These are phyloP conservation scores for Lactifluus piperatus DNA, from an alignment of 768 basidiomycete genomes.

Conservation along the genomic window DNA sequence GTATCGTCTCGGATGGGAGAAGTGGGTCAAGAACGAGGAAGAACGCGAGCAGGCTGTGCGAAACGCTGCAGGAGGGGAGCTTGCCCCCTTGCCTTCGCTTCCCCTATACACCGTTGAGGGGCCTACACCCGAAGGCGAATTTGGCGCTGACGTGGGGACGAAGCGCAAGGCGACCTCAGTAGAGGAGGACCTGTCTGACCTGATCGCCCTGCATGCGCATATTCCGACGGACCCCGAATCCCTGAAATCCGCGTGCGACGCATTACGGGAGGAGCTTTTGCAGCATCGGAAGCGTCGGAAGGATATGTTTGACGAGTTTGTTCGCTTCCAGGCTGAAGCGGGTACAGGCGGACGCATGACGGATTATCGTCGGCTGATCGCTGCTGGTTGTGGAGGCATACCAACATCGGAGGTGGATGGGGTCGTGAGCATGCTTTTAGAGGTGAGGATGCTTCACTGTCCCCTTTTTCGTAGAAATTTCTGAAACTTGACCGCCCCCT, in stretches of 20 bases:
- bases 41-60: slow-evolving; percentile 62
- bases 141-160: slow-evolving; percentile 1
- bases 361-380: slow-evolving; percentile 83
- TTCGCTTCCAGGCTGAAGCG: slow-evolving; percentile 77
- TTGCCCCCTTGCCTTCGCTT: slow-evolving; percentile 35
- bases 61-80: slow-evolving; percentile 49
- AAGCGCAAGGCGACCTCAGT: slow-evolving; percentile 41
- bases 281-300: slow-evolving; percentile 61
- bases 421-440: slow-evolving; percentile 74
- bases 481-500: neutral
- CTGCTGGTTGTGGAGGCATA: slow-evolving; percentile 83
- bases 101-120: slow-evolving; percentile 30
- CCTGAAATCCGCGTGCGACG: slow-evolving; percentile 46
- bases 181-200: slow-evolving; percentile 55
- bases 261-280: slow-evolving; percentile 53
- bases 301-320: slow-evolving; percentile 64
- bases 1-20: slow-evolving; percentile 85
- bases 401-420: slow-evolving; percentile 82
- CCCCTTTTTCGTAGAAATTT: neutral
- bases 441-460: slow-evolving; percentile 40
- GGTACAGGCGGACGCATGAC: slow-evolving; percentile 86
- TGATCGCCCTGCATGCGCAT: slow-evolving; percentile 47
- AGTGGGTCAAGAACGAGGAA: slow-evolving; percentile 85
- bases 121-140: slow-evolving; percentile 18
- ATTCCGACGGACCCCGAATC: slow-evolving; percentile 50